Evolutionary conservation across 345 rosid genomes (phyloP).

Genomic region (Citrus unshiu): DNA sequence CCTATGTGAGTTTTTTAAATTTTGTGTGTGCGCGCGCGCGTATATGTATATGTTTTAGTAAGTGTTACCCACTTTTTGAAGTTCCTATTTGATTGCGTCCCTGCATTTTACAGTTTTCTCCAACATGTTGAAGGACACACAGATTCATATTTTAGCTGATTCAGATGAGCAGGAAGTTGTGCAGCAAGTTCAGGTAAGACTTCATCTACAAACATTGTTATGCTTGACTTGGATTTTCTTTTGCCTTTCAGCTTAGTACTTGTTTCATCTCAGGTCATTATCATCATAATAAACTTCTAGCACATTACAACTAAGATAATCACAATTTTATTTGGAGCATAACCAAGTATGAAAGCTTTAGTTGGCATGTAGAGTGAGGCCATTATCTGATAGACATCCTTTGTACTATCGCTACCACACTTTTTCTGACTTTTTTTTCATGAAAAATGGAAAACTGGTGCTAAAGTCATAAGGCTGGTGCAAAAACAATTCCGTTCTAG

Average conservation of each 20-base stretch:
- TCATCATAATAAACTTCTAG: background rate
- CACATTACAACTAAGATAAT: background rate
- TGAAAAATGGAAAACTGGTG: background rate
- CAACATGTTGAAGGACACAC: conserved; percentile 92
- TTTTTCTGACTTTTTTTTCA: background rate
- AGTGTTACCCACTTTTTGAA: background rate
- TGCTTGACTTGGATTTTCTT: conserved; percentile 4
- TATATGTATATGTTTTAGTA: background rate
- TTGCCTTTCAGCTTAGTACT: background rate
- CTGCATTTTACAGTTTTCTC: conserved; percentile 80
- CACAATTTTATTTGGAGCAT: background rate
- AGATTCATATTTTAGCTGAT: conserved; percentile 94
- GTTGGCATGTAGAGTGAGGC: background rate
- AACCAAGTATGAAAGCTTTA: background rate
- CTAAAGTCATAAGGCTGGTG: background rate
- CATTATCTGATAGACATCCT: background rate
- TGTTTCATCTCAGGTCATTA: background rate
- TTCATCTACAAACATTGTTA: background rate
- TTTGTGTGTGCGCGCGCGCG: background rate
- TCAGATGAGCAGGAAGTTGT: conserved; percentile 97
- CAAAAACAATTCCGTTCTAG: background rate
- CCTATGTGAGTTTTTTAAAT: conserved; percentile 50
- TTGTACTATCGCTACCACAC: background rate
- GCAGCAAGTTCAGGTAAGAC: conserved; percentile 87
- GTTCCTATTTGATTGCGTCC: background rate